These are phyloP conservation scores for Astragalus glycyphyllos DNA, from an alignment of 306 rosid species.

Conservation along the genomic window DNA sequence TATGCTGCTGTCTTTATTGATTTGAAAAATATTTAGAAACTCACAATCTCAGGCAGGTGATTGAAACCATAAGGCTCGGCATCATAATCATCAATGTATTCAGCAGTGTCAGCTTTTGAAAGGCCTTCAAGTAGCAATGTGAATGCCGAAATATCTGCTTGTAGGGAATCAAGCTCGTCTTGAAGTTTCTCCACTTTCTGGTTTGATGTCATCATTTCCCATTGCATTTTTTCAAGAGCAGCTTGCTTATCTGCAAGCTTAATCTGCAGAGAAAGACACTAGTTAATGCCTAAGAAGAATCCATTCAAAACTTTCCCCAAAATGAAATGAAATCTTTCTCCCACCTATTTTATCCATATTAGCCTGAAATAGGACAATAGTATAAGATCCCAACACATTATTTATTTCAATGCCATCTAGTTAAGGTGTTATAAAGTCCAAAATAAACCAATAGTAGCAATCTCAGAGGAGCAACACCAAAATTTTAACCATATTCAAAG, in stretches of 20 bases:
- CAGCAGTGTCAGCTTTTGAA: conserved; percentile 54
- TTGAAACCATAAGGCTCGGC: conserved; percentile 44
- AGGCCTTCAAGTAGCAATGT: conserved; percentile 68
- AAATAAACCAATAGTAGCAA: conserved; percentile 17
- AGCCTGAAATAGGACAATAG: conserved; percentile 16
- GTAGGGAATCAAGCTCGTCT: conserved; percentile 48
- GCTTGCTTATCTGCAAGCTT: conserved; percentile 99
- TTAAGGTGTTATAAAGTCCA: conserved; percentile 26
- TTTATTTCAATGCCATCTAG: not conserved
- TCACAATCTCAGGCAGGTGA: conserved; percentile 45
- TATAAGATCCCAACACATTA: conserved; percentile 20
- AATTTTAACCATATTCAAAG: not conserved
- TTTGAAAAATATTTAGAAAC: conserved; percentile 43
- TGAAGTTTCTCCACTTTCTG: conserved; percentile 54
- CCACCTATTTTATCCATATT: not conserved
- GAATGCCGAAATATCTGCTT: conserved; percentile 52
- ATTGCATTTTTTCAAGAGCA: conserved; percentile 78
- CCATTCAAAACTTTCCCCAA: not conserved
- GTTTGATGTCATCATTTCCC: conserved; percentile 86
- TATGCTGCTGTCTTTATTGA: conserved; percentile 6
- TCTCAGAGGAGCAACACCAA: conserved; percentile 9
- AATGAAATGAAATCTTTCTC: not conserved
- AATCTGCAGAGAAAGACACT: conserved; percentile 54
- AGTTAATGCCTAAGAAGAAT: conserved; percentile 14
- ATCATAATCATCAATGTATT: conserved; percentile 44